Percentiles rank a stretch among this genome's conserved stretches.
phyloP scores from a whole-genome alignment of 331 rosid genomes.

The Prunus yedoensis region DNA sequence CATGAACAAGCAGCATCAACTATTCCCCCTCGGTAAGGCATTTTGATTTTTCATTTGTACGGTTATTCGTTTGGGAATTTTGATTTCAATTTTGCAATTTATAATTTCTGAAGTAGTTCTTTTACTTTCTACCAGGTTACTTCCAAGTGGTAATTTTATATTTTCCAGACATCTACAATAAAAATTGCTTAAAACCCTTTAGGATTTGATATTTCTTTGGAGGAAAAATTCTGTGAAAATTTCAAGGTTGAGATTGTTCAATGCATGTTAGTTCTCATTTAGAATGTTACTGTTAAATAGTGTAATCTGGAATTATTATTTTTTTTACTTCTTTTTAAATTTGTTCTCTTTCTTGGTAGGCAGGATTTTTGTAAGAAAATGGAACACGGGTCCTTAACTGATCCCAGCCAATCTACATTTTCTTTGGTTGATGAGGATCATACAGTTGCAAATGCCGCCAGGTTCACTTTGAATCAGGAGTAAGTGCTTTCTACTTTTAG shows the following conservation, averaged over 20 bases:
- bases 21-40: not conserved
- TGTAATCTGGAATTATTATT: not conserved
- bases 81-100: not conserved
- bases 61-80: not conserved
- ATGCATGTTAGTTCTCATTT: not conserved
- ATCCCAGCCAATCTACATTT: conserved; percentile 66
- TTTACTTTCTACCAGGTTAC: not conserved
- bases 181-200: not conserved
- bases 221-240: not conserved
- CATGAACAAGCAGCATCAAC: not conserved
- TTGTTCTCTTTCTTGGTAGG: not conserved
- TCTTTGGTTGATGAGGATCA: conserved; percentile 71
- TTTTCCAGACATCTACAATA: not conserved
- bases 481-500: conserved; percentile 25
- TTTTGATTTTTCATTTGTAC: not conserved
- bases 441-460: conserved; percentile 66
- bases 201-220: not conserved
- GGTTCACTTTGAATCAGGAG: conserved; percentile 79
- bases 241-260: not conserved
- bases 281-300: not conserved
- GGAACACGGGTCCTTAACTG: conserved; percentile 64
- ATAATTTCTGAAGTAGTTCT: not conserved
- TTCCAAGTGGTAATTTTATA: not conserved
- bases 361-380: conserved; percentile 25
- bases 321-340: not conserved